A percentile compares a stretch with the other conserved stretches of the same genome.
Conservation (phyloP, 768 basidiomycete species). For the Agrocybe praecox region DNA sequence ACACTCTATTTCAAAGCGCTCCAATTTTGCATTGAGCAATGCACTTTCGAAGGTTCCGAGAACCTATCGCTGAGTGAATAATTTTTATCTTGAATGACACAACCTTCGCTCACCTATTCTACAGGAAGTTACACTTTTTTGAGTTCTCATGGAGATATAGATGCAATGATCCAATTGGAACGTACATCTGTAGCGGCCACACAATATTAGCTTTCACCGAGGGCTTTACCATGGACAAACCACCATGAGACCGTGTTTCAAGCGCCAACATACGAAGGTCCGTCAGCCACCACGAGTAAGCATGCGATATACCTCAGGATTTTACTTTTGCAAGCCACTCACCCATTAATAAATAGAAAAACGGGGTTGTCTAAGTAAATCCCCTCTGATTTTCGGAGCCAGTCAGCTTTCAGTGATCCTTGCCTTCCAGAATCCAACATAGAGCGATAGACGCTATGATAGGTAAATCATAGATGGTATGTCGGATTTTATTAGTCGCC, state of each 20-base stretch:
- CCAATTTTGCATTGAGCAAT: background rate
- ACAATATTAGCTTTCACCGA: background rate
- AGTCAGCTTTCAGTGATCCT: too few species aligned
- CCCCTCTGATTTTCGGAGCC: background rate
- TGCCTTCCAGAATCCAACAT: too few species aligned
- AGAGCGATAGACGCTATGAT: too few species aligned
- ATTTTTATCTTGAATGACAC: background rate
- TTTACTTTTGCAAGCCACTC: background rate
- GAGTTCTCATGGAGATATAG: background rate
- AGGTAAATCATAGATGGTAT: too few species aligned
- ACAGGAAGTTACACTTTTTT: background rate
- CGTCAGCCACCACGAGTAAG: background rate
- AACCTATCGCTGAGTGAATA: background rate
- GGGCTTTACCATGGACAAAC: background rate
- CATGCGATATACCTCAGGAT: background rate
- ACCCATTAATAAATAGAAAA: background rate
- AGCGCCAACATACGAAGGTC: background rate
- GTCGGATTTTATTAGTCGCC: too few species aligned
- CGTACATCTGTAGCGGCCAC: background rate
- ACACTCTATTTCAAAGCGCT: background rate
- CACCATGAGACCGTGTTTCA: background rate
- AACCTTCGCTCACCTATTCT: background rate
- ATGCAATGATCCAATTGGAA: background rate
- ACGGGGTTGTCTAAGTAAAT: background rate
- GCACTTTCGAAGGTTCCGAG: background rate